These are phyloP conservation scores for Suhomyces canberraensis DNA, from an alignment of 805 yeast species.

Conservation along the genomic window DNA sequence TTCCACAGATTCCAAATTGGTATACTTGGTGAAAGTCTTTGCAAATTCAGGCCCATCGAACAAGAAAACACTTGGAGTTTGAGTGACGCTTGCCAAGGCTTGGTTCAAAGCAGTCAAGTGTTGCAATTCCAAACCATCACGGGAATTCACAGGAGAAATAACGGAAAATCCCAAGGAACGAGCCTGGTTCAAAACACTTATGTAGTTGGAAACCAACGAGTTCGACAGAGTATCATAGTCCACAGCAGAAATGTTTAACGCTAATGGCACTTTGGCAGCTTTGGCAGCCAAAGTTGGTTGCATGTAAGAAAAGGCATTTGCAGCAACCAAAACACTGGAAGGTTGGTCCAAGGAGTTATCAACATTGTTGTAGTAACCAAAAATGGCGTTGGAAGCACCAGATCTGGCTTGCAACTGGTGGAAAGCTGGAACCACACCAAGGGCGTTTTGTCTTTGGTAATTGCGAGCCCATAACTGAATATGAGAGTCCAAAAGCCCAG, in stretches of 20 bases:
- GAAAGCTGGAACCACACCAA: conserved; percentile 58
- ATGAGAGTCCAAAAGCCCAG: conserved; percentile 57
- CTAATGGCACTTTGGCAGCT: conserved; percentile 47
- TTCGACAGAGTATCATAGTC: conserved; percentile 58
- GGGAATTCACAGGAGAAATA: conserved; percentile 56
- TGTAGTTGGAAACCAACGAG: conserved; percentile 60
- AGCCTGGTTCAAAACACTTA: conserved; percentile 59
- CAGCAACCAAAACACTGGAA: conserved; percentile 54
- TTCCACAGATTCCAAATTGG: conserved; percentile 43
- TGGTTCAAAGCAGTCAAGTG: conserved; percentile 62
- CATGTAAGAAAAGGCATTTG: conserved; percentile 67
- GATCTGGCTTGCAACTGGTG: conserved; percentile 67
- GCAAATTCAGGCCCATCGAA: conserved; percentile 76
- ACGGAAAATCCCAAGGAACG: conserved; percentile 63
- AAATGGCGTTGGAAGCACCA: conserved; percentile 78
- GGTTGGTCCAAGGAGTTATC: conserved; percentile 35
- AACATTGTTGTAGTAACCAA: conserved; percentile 56
- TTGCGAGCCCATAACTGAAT: conserved; percentile 57
- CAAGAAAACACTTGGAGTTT: conserved; percentile 62
- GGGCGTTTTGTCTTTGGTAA: conserved; percentile 47
- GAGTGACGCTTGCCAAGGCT: conserved; percentile 49
- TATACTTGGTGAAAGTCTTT: conserved; percentile 47
- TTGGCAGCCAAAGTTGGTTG: conserved; percentile 49
- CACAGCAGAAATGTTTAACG: conserved; percentile 73
- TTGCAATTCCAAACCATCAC: conserved; percentile 57